Percentiles rank a stretch among this genome's conserved stretches.
These are phyloP conservation scores for Zostera marina DNA, from an alignment of 116 monocot species.

Conservation along the genomic window DNA sequence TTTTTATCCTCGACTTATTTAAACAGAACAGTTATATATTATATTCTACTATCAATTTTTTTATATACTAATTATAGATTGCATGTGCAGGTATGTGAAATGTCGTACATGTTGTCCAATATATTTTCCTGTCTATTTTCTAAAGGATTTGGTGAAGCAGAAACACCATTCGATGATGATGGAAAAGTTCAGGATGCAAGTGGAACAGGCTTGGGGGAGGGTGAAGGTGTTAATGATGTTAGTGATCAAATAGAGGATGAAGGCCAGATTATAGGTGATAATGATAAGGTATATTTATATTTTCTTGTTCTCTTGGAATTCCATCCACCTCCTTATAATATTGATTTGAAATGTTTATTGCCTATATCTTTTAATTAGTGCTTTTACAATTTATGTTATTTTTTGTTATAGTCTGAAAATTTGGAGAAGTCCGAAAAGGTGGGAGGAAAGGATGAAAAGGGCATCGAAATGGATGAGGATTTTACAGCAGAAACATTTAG, in stretches of 20 bases:
- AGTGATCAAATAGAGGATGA: constrained; percentile 84
- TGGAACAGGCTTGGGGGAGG: constrained; percentile 96
- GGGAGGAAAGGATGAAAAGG: constrained; percentile 37
- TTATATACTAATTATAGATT: constrained; percentile 2
- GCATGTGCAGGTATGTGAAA: constrained; percentile 46
- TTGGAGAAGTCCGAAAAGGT: constrained; percentile 35
- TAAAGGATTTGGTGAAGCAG: constrained; percentile 60
- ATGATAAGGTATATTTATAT: constrained; percentile 49
- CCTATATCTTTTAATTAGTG: too few species aligned
- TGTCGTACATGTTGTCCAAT: constrained; percentile 45
- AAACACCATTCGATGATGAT: constrained; percentile 27
- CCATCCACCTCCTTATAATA: too few species aligned
- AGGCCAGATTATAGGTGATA: constrained; percentile 43
- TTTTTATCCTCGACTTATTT: not conserved
- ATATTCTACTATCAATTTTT: not conserved
- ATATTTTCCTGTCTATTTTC: constrained; percentile 49
- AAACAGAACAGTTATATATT: not conserved
- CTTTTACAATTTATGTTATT: not conserved
- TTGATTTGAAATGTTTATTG: too few species aligned
- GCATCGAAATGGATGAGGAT: constrained; percentile 93
- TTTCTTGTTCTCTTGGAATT: too few species aligned
- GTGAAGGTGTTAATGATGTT: constrained; percentile 72
- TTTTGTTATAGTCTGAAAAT: constrained; percentile 22
- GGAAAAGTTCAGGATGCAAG: constrained; percentile 30
- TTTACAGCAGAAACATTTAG: constrained; percentile 62